These are phyloP conservation scores for Apiospora koreana DNA, from an alignment of 2,329 filamentous ascomycete species.

Conservation along the genomic window DNA sequence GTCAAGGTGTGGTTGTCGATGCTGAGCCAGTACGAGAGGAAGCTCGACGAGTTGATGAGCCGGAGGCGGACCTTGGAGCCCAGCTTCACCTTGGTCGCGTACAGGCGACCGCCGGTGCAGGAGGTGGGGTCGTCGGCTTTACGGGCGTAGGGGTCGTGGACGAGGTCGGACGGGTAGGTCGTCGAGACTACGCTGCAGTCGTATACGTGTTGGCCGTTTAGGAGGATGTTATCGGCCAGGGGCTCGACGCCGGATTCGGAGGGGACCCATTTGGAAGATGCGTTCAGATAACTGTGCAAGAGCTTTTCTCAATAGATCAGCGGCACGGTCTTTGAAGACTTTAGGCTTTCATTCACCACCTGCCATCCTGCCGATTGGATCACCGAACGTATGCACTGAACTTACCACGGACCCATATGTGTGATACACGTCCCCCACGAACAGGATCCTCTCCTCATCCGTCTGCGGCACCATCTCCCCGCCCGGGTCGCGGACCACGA, in stretches of 20 bases:
- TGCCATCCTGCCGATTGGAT: too few relatives aligned
- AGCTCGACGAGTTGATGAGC: slow-evolving; percentile 42
- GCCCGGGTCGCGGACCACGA: slow-evolving; percentile 46
- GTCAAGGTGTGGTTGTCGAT: slow-evolving; percentile 39
- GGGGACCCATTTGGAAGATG: slow-evolving; percentile 36
- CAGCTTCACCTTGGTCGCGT: slow-evolving; percentile 23
- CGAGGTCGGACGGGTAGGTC: slow-evolving; percentile 25
- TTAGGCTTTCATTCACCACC: too few relatives aligned
- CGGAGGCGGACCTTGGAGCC: slow-evolving; percentile 30
- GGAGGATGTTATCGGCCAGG: slow-evolving; percentile 40
- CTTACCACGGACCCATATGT: slow-evolving; percentile 35
- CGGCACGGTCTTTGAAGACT: background rate
- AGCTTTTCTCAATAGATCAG: slow-evolving; percentile 23
- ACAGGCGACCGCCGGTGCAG: slow-evolving; percentile 27
- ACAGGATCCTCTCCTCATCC: slow-evolving; percentile 38
- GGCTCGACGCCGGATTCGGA: slow-evolving; percentile 40
- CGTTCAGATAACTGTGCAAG: slow-evolving; percentile 32
- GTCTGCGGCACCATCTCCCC: slow-evolving; percentile 30
- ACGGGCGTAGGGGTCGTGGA: slow-evolving; percentile 11
- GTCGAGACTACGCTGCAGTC: slow-evolving; percentile 34
- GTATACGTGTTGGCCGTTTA: slow-evolving; percentile 40
- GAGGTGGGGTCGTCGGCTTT: slow-evolving; percentile 35
- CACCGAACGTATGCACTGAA: background rate
- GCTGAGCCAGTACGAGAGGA: slow-evolving; percentile 39
- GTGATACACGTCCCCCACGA: slow-evolving; percentile 42